Percentiles rank a stretch among this genome's conserved stretches.
These are phyloP conservation scores for Nakaseomyces bracarensis DNA, from an alignment of 1,139 yeast genomes.

Conservation along the genomic window DNA sequence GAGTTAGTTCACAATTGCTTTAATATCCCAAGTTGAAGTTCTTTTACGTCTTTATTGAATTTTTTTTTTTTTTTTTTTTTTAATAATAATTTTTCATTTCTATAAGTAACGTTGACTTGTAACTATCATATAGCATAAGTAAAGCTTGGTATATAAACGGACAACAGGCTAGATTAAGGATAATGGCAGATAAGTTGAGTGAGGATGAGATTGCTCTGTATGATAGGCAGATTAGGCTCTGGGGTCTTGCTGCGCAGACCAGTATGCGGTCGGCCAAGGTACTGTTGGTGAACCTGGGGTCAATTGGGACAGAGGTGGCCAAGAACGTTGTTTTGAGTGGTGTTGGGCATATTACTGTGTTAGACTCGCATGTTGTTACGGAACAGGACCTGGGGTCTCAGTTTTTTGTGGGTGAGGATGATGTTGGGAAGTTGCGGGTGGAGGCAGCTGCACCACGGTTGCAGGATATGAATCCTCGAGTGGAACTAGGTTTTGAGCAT, in stretches of 20 bases:
- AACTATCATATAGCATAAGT: too few relatives aligned
- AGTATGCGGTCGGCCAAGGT: slow-evolving; percentile 68
- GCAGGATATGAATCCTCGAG: slow-evolving; percentile 71
- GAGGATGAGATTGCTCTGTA: slow-evolving; percentile 83
- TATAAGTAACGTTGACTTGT: too few relatives aligned
- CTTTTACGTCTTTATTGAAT: too few relatives aligned
- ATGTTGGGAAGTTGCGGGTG: slow-evolving; percentile 47
- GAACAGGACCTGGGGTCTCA: slow-evolving; percentile 69
- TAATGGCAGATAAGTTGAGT: slow-evolving; percentile 14
- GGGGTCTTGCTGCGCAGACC: slow-evolving; percentile 94
- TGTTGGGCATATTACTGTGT: slow-evolving; percentile 62
- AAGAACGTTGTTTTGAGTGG: slow-evolving; percentile 89
- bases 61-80: too few relatives aligned
- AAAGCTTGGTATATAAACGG: too few relatives aligned
- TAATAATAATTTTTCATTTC: too few relatives aligned
- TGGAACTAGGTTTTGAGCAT: slow-evolving; percentile 40
- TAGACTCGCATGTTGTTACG: slow-evolving; percentile 49
- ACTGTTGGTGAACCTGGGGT: slow-evolving; percentile 59
- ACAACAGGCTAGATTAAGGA: too few relatives aligned
- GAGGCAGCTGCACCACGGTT: slow-evolving; percentile 52
- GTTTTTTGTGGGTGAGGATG: slow-evolving; percentile 60
- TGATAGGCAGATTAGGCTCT: slow-evolving; percentile 88
- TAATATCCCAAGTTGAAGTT: too few relatives aligned
- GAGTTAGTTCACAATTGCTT: too few relatives aligned
- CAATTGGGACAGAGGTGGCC: slow-evolving; percentile 68